Evolutionary conservation across 2,329 filamentous ascomycete species (phyloP), one percentile per base, ranked within the genome.

Genomic region (Pezicula rhizophila): DNA sequence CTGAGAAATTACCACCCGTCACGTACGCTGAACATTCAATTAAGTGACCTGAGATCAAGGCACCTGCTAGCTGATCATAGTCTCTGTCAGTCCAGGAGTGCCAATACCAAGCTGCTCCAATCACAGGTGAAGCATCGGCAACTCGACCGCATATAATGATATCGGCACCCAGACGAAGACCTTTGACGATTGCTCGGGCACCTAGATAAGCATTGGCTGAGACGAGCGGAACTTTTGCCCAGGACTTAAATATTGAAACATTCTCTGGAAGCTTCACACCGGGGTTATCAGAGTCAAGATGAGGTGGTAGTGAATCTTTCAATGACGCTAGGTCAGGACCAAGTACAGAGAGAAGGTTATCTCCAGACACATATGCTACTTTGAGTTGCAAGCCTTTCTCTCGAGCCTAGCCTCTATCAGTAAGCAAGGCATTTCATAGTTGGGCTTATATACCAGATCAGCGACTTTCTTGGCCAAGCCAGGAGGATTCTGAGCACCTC

Each of bases 191-290:
- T 2, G 66, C 70, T 25, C 70, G 61, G 10, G 72, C 73, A 1
- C 77, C 77, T 0, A 79, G 68, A 54, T 80, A 80, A 3, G 71
- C 76, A 31, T 78, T 74, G 35, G 76, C 75, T 6, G 67, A 68
- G 5, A 74, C 63, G 8, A 73, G 60, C 0, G 66, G 66, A 44
- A 66, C 67, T 5, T 65, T 42, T 69, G 60, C 5, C 66, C 57
- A 8, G 64, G 57, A 57, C 0, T 57, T 60, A 10, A 66, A 53
- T 3, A 64, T 63, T 42, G 68, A 64, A 15, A 61, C 58, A 18
- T 68, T 51, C 33, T 56, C 50, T 3, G 58, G 47, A n/a, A 66
- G 52, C 6, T 58, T 58, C 1, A 71, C 62, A 5, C 66, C 58
- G 5, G 59, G 51, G 33, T 74, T 74, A 14, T 62, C 64, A 0